phyloP scores from a whole-genome alignment of 2,329 filamentous ascomycete genomes.

The Phialemonium atrogriseum region DNA sequence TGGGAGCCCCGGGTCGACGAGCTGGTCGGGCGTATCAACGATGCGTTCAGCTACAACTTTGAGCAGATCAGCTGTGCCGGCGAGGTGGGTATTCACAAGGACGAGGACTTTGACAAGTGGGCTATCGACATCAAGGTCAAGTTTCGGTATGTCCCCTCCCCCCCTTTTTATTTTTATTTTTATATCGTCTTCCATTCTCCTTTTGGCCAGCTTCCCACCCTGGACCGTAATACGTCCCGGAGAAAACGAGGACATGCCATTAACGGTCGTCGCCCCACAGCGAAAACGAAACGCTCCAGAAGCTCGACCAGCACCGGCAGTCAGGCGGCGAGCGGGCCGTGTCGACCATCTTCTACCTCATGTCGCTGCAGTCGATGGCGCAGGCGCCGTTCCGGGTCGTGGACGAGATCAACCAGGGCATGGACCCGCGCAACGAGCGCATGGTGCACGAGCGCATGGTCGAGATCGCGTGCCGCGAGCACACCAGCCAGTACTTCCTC shows the following conservation, averaged over 20 bases:
- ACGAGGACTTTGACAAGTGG: slow-evolving; percentile 91
- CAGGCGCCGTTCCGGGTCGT: slow-evolving; percentile 95
- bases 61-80: slow-evolving; percentile 90
- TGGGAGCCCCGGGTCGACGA: slow-evolving; percentile 83
- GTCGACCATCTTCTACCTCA: slow-evolving; percentile 97
- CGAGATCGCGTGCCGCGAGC: slow-evolving; percentile 84
- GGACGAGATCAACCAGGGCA: slow-evolving; percentile 98
- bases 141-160: slow-evolving; percentile 62
- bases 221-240: too few species aligned
- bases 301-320: slow-evolving; percentile 86
- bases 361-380: slow-evolving; percentile 91
- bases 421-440: slow-evolving; percentile 97
- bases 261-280: slow-evolving; percentile 33
- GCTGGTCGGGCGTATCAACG: slow-evolving; percentile 73
- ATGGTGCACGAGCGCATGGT: slow-evolving; percentile 98
- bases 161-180: not conserved
- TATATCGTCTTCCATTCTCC: not conserved
- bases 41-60: slow-evolving; percentile 89
- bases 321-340: slow-evolving; percentile 94
- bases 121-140: slow-evolving; percentile 89
- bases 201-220: too few species aligned
- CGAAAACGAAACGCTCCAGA: slow-evolving; percentile 72
- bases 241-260: too few species aligned
- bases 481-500: slow-evolving; percentile 83
- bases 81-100: slow-evolving; percentile 81